Evolutionary conservation across 768 basidiomycete species (phyloP).

Genomic region (Tylopilus sp.): DNA sequence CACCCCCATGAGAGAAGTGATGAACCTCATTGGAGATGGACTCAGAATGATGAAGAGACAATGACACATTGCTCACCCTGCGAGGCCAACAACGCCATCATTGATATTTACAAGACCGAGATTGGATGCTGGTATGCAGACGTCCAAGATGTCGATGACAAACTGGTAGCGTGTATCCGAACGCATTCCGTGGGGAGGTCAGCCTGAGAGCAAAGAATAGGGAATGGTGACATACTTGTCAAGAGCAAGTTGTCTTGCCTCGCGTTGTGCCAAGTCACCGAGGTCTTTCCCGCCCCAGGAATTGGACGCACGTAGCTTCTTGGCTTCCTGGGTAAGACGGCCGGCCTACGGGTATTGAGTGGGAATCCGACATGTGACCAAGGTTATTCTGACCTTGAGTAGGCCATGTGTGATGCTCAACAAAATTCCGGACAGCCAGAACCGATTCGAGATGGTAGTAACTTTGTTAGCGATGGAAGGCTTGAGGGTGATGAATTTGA

Average conservation of each 20-base stretch:
- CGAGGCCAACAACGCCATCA: constrained; percentile 81
- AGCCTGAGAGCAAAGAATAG: neutral
- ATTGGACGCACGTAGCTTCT: constrained; percentile 43
- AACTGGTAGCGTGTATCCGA: constrained; percentile 73
- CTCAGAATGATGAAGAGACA: constrained; percentile 2
- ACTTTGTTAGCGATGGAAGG: constrained; percentile 61
- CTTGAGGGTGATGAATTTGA: constrained; percentile 60
- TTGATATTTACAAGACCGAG: constrained; percentile 73
- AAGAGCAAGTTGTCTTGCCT: constrained; percentile 57
- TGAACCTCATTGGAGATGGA: constrained; percentile 41
- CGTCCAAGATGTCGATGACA: constrained; percentile 77
- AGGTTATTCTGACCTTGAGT: constrained; percentile 52
- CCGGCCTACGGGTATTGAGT: constrained; percentile 40
- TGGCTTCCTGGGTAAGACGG: constrained; percentile 58
- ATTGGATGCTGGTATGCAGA: constrained; percentile 86
- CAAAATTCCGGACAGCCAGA: constrained; percentile 86
- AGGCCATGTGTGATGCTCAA: constrained; percentile 71
- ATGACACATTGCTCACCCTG: constrained; percentile 57
- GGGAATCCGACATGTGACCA: neutral
- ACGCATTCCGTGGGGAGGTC: constrained; percentile 46
- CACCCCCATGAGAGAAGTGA: constrained; percentile 68
- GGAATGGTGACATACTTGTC: constrained; percentile 40
- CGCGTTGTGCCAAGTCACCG: constrained; percentile 60
- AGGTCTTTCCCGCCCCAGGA: constrained; percentile 64
- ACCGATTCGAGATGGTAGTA: constrained; percentile 66